Evolutionary conservation across 1,284 basidiomycete genomes (phyloP).

Genomic region (Ceratobasidium papillatum): DNA sequence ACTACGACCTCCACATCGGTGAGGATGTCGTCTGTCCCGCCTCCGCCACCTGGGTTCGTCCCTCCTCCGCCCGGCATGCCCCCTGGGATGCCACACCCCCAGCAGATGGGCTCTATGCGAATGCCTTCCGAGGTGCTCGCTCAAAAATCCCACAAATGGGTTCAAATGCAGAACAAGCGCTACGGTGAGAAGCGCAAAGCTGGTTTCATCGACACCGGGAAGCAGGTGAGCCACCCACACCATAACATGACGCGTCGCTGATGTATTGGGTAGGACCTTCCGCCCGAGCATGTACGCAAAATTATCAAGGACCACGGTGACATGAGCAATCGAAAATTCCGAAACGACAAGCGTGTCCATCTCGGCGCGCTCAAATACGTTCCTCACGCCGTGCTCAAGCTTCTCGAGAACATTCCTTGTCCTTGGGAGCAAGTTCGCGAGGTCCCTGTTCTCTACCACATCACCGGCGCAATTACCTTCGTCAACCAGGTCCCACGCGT

Average conservation of each 20-base stretch:
- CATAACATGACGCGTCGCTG: conserved; percentile 37
- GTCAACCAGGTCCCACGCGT: conserved; percentile 98
- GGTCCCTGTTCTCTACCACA: conserved; percentile 88
- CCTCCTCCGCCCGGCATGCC: conserved; percentile 58
- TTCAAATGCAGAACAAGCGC: conserved; percentile 89
- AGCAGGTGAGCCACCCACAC: conserved; percentile 69
- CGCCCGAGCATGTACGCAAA: conserved; percentile 95
- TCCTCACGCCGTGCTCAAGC: conserved; percentile 98
- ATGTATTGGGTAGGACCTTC: conserved; percentile 68
- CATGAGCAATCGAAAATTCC: conserved; percentile 96
- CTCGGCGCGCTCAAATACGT: conserved; percentile 98
- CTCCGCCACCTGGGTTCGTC: conserved; percentile 58
- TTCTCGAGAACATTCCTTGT: conserved; percentile 98
- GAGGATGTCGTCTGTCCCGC: conserved; percentile 42
- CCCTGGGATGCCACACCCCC: conserved; percentile 49
- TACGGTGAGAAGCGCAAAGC: conserved; percentile 90
- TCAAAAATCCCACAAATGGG: conserved; percentile 92
- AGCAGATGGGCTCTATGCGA: conserved; percentile 47
- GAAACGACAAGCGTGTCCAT: conserved; percentile 99
- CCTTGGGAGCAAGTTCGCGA: conserved; percentile 99
- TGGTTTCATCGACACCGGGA: conserved; percentile 91
- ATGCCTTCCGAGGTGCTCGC: conserved; percentile 81
- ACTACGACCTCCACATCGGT: conserved; percentile 21
- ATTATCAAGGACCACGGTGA: conserved; percentile 98
- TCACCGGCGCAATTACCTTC: conserved; percentile 99